Conservation (phyloP, 768 basidiomycete genomes). For the Dioszegia hungarica region DNA sequence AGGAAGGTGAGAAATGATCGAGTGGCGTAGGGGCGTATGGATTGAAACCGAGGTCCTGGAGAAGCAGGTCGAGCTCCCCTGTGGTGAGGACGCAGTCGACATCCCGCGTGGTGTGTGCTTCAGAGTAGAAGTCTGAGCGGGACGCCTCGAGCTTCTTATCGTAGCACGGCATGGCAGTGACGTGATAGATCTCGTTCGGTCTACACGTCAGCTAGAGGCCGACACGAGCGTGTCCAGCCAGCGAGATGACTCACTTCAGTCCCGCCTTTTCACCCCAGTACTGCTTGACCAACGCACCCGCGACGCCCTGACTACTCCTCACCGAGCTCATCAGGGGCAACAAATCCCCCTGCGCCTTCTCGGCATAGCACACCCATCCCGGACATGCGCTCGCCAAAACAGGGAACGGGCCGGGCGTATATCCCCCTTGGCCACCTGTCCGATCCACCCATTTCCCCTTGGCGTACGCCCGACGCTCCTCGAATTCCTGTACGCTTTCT, state of each 20-base stretch:
- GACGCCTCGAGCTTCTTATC: conserved; percentile 99
- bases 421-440: background rate
- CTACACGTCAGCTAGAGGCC: conserved; percentile 51
- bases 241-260: conserved; percentile 61
- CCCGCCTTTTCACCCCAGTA: conserved; percentile 71
- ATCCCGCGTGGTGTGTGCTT: conserved; percentile 74
- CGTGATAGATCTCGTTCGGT: conserved; percentile 86
- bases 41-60: conserved; percentile 77
- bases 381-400: conserved; percentile 96
- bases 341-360: conserved; percentile 93
- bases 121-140: conserved; percentile 75
- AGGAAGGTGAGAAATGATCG: conserved; percentile 47
- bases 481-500: conserved; percentile 76
- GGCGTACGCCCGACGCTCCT: conserved; percentile 58
- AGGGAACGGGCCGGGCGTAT: conserved; percentile 55
- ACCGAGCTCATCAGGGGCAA: conserved; percentile 80
- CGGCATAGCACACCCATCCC: conserved; percentile 98
- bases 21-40: conserved; percentile 58
- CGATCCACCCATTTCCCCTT: conserved; percentile 26
- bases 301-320: conserved; percentile 89
- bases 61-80: conserved; percentile 80
- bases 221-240: background rate
- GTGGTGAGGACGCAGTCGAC: conserved; percentile 98
- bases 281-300: conserved; percentile 87
- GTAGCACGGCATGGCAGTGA: conserved; percentile 98